Conservation (phyloP, 192 early-diverging fungal species). For the Coemansia sp. region DNA sequence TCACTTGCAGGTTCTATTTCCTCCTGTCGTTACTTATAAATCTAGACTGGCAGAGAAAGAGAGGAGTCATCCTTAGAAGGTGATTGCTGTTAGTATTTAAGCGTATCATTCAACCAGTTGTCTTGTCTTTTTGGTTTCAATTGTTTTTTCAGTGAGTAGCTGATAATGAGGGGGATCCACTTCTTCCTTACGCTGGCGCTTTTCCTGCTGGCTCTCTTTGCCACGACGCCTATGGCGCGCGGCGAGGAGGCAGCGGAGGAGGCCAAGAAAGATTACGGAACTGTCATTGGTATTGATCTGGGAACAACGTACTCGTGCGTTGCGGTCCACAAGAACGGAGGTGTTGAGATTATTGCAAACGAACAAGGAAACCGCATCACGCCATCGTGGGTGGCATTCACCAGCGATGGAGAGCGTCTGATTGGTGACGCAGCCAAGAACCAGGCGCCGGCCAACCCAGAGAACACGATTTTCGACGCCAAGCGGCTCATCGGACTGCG, state of each 20-base stretch:
- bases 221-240: constrained; percentile 37
- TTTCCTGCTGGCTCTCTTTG: constrained; percentile 45
- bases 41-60: constrained; percentile 1
- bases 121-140: not conserved
- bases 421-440: constrained; percentile 96
- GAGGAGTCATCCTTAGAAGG: not conserved
- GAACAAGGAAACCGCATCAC: constrained; percentile 96
- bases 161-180: constrained; percentile 42
- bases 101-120: constrained; percentile 5
- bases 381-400: constrained; percentile 92
- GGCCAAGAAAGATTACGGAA: constrained; percentile 52
- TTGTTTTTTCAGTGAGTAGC: constrained; percentile 3
- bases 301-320: constrained; percentile 95
- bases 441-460: constrained; percentile 85
- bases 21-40: not conserved
- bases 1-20: too few species aligned
- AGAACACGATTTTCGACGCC: constrained; percentile 91
- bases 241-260: constrained; percentile 37
- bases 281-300: constrained; percentile 92
- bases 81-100: not conserved
- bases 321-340: constrained; percentile 89
- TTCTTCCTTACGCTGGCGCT: constrained; percentile 53
- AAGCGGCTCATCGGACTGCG: constrained; percentile 91
- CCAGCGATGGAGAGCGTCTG: constrained; percentile 81
- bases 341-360: constrained; percentile 98